Conservation (phyloP, 2,329 filamentous ascomycete genomes). For the Trichoderma sp. region DNA sequence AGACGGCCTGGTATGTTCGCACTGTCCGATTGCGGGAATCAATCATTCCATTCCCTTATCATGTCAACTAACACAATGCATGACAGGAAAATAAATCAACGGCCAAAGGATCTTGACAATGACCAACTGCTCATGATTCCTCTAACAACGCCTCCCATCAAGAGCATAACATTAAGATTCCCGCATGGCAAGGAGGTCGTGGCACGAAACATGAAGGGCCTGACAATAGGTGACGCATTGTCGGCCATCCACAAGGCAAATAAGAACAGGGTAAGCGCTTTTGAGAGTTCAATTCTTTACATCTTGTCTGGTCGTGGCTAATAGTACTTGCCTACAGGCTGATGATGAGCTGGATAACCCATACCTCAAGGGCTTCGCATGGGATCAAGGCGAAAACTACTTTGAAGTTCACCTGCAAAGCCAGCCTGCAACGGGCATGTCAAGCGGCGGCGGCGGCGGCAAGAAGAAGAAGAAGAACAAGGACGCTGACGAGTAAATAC, state of each 20-base stretch:
- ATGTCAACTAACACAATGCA: slow-evolving; percentile 1
- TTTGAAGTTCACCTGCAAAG: slow-evolving; percentile 84
- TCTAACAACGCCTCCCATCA: slow-evolving; percentile 79
- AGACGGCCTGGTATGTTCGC: slow-evolving; percentile 72
- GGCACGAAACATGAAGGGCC: slow-evolving; percentile 87
- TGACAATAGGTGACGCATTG: slow-evolving; percentile 95
- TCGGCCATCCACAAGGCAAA: slow-evolving; percentile 95
- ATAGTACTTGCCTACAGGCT: slow-evolving; percentile 54
- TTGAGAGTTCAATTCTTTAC: neutral
- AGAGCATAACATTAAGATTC: slow-evolving; percentile 93
- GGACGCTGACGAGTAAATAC: slow-evolving; percentile 45
- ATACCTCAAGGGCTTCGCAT: slow-evolving; percentile 92
- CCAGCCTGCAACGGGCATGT: slow-evolving; percentile 53
- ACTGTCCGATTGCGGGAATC: neutral
- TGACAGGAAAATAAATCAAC: slow-evolving; percentile 89
- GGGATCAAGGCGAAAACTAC: slow-evolving; percentile 88
- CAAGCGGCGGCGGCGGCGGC: slow-evolving; percentile 48
- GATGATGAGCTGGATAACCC: slow-evolving; percentile 89
- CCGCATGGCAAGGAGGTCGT: slow-evolving; percentile 80
- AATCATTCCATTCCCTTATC: neutral
- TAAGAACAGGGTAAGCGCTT: slow-evolving; percentile 84
- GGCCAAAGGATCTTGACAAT: slow-evolving; percentile 75
- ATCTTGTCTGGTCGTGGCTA: neutral
- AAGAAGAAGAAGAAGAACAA: slow-evolving; percentile 76
- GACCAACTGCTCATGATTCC: slow-evolving; percentile 79